phyloP scores from a whole-genome alignment of 2,329 filamentous ascomycete species.

The Hypoxylon sp. region DNA sequence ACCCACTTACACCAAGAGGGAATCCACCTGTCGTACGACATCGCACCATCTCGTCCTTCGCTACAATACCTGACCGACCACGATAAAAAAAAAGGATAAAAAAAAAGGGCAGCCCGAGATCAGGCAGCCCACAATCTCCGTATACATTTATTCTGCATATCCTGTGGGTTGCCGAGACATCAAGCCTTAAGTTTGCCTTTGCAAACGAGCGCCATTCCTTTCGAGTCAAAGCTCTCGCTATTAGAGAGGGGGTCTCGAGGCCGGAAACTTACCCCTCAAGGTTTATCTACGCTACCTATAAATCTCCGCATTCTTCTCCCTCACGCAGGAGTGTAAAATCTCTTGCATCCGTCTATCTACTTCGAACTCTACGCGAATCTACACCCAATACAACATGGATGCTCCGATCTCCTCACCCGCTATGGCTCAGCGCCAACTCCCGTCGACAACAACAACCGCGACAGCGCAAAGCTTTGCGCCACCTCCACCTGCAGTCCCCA shows the following conservation, averaged over 20 bases:
- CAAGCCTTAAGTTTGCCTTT: slow-evolving; percentile 14
- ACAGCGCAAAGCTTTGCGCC: slow-evolving; percentile 46
- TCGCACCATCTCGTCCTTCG: slow-evolving; percentile 44
- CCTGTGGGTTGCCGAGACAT: slow-evolving; percentile 26
- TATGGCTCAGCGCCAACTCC: slow-evolving; percentile 38
- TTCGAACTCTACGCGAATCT: slow-evolving; percentile 8
- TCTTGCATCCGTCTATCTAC: slow-evolving; percentile 11
- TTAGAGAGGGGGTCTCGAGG: slow-evolving; percentile 24
- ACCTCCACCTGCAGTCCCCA: slow-evolving; percentile 48
- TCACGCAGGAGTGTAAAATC: slow-evolving; percentile 10
- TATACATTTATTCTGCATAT: slow-evolving; percentile 18
- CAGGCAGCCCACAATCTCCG: slow-evolving; percentile 30
- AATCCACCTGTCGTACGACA: slow-evolving; percentile 49
- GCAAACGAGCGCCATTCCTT: slow-evolving; percentile 9
- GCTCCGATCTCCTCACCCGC: slow-evolving; percentile 32
- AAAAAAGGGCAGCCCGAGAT: slow-evolving; percentile 26
- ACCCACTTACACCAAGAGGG: slow-evolving; percentile 29
- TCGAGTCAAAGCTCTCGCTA: slow-evolving; percentile 11
- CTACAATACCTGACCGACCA: slow-evolving; percentile 8
- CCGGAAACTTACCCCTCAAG: slow-evolving; percentile 17
- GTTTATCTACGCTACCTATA: slow-evolving; percentile 10
- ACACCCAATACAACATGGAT: slow-evolving; percentile 27
- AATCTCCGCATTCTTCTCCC: slow-evolving; percentile 5
- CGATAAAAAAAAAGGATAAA: too few relatives aligned
- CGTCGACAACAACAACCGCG: slow-evolving; percentile 33